Base-by-base conservation (phyloP, 2,329 filamentous ascomycete genomes). In the Phoma sp. region DNA sequence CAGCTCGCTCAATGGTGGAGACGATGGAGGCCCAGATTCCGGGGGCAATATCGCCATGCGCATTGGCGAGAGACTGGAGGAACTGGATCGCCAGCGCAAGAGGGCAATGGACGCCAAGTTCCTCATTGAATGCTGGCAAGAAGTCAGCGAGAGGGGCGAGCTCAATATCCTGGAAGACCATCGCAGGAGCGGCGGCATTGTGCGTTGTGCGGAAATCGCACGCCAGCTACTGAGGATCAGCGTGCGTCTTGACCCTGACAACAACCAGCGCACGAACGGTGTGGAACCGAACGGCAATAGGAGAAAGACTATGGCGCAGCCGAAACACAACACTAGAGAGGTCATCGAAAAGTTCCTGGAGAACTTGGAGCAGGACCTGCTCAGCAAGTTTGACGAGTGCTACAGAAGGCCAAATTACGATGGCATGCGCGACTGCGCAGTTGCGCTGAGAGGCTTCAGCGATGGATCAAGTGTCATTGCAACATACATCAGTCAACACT, bases 361-460 rank as follows among this genome's bases (percentile, higher is more conserved):
- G 74, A 93, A 91, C 1, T 78, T 99, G 53, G 95, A 99, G 76
- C 96, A 98, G 72, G 95, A 99, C 70, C 81, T 99, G 32, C 79
- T 99, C 56, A 92, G 93, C 73, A 93, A 97, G 69, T 99, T 99
- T 77, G 96, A 99, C 80, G 92, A 96, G 71, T 97, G 93, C 79
- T 98, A 98, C 74, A 85, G 93, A 60, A 87, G 90, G 64, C 92
- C 96, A 67, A 96, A 98, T 76, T 97, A 96, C 69, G 92, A 97
- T 63, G 93, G 96, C 67, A 99, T 99, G 96, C 89, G 91, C 78
- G 95, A 98, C 73, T 99, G 95, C 73, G 91, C 96, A 48, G 91
- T 91, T 68, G 95, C 97, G 34, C 81, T 99, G 58, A 85, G 95
- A 72, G 95, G 98, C 76, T 99, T 99, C 81, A 96, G 93, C 74